Base-by-base conservation (phyloP, 768 basidiomycete species). In the Pulveroboletus sp. region DNA sequence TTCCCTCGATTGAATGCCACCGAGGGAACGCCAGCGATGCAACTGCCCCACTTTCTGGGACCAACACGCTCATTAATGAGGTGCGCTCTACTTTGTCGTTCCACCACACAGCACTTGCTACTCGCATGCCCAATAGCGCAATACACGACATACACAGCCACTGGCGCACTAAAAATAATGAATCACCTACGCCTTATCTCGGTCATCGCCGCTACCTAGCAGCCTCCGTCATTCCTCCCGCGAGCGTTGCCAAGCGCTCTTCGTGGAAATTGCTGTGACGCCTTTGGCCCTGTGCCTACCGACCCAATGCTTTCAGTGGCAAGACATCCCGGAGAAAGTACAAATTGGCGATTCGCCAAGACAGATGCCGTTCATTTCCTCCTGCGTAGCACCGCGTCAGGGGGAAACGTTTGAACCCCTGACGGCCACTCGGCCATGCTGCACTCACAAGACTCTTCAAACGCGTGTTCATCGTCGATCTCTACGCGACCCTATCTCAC, bases 301-400 rank as follows among this genome's bases (percentile, higher is more conserved):
- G 12, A 38, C 13, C 10, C n/a, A 31, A 19, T 9, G 7, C 24
- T 23, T 16, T 16, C 23, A 12, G 25, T 24, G 10, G 11, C 35
- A 21, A 40, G 36, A 37, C 38, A 54, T 47, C 27, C 59, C 49
- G 46, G 12, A 51, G 44, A 42, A 45, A 24, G 40, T 33, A 33
- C 49, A 4, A 50, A 47, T 51, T 51, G 52, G 52, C 43, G 53
- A 54, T 49, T 50, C 64, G 31, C 51, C 50, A 50, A 40, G 43
- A 47, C 49, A 46, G 36, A 49, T 64, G 52, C 63, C 56, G 59
- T 63, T 63, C 63, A 62, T 63, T 62, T 53, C 34, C 43, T 38
- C 31, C 12, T 43, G 29, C 33, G 5, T 43, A 23, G 39, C 51
- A 50, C 40, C 43, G 39, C 48, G 42, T 51, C 49, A 66, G 46